A percentile compares a stretch with the other conserved stretches of the same genome.
Conservation (phyloP, 495 filamentous ascomycete genomes). For the Penicillium lagena region DNA sequence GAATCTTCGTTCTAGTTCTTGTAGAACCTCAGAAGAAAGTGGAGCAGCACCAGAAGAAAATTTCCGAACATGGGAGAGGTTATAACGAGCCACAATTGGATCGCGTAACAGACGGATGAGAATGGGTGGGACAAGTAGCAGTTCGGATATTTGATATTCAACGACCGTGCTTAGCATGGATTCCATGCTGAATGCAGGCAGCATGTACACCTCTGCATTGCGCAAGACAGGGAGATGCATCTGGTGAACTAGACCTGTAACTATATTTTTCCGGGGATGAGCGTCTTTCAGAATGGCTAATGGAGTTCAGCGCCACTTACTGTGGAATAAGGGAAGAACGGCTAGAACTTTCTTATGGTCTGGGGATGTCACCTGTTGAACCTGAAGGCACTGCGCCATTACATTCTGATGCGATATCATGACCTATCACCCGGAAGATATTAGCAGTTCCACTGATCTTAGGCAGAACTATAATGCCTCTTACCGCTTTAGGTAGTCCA, state of each 20-base stretch:
- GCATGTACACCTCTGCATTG: constrained; percentile 53
- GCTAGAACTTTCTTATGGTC: constrained; percentile 45
- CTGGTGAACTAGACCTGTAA: constrained; percentile 52
- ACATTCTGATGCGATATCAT: constrained; percentile 61
- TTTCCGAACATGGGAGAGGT: constrained; percentile 43
- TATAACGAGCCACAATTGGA: constrained; percentile 54
- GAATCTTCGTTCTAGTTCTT: constrained; percentile 49
- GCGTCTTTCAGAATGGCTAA: background rate
- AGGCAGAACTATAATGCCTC: background rate
- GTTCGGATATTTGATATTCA: constrained; percentile 47
- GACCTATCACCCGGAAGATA: constrained; percentile 31
- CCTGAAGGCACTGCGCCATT: constrained; percentile 55
- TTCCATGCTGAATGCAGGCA: constrained; percentile 52
- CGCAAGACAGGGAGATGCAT: constrained; percentile 53
- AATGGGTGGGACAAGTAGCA: constrained; percentile 65
- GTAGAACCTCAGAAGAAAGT: constrained; percentile 55
- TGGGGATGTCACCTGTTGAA: constrained; percentile 38
- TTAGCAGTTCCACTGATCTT: constrained; percentile 31
- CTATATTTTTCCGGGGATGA: constrained; percentile 16
- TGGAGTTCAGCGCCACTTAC: constrained; percentile 8
- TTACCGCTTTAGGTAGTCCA: constrained; percentile 23
- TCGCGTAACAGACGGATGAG: constrained; percentile 62
- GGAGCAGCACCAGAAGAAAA: constrained; percentile 61
- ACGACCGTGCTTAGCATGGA: constrained; percentile 47
- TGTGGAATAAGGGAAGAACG: constrained; percentile 50